These are phyloP conservation scores for Pythium guiyangense DNA, from an alignment of 352 stramenopile species.

Conservation along the genomic window DNA sequence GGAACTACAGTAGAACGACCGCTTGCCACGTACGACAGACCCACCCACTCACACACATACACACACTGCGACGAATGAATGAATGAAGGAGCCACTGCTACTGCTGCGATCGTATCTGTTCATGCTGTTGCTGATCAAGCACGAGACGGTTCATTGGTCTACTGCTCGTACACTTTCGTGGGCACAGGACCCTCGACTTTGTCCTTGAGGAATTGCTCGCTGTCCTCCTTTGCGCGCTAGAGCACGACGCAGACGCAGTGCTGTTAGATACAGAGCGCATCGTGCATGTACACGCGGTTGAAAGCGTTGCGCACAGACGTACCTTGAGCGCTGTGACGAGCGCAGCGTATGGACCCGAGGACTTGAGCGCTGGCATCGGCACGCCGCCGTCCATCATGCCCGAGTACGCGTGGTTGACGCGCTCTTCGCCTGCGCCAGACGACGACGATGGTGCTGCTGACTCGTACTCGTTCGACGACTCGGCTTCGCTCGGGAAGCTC, in stretches of 20 bases:
- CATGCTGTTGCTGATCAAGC: neutral
- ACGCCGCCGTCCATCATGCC: conserved; percentile 64
- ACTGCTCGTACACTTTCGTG: conserved; percentile 61
- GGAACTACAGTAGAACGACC: neutral
- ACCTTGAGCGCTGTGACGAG: conserved; percentile 79
- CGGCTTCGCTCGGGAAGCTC: conserved; percentile 46
- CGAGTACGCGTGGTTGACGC: conserved; percentile 60
- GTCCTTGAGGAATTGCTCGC: conserved; percentile 75
- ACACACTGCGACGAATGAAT: neutral
- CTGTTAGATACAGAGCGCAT: neutral
- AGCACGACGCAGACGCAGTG: neutral
- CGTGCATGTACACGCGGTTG: no score
- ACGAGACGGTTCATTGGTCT: conserved; percentile 1
- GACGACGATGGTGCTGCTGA: conserved; percentile 3
- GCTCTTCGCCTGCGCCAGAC: conserved; percentile 29
- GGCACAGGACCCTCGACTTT: conserved; percentile 75
- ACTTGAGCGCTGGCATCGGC: conserved; percentile 62
- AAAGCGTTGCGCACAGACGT: no score
- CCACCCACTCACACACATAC: no score
- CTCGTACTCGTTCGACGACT: conserved; percentile 71
- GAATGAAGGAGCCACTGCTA: no score
- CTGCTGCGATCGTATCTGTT: neutral
- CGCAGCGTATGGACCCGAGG: conserved; percentile 55
- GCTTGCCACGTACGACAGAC: no score
- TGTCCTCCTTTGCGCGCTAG: conserved; percentile 76